Conservation (phyloP, 306 rosid species). For the Rosa multiflora region DNA sequence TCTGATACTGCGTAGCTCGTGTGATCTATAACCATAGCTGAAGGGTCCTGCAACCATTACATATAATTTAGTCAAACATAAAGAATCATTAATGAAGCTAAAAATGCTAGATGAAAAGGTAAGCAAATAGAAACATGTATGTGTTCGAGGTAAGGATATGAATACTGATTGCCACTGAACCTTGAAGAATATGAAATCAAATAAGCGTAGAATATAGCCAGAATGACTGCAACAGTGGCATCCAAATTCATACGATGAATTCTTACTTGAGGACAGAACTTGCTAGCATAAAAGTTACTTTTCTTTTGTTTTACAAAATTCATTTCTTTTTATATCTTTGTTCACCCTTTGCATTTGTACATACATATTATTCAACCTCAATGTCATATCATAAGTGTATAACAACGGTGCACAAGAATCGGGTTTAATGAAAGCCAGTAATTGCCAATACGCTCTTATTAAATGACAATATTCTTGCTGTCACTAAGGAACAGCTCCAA, state of each 20-base stretch:
- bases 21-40: conserved; percentile 84
- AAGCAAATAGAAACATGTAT: not conserved
- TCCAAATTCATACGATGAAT: not conserved
- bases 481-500: not conserved
- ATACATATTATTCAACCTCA: not conserved
- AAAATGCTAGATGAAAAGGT: not conserved
- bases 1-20: conserved; percentile 74
- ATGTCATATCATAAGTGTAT: not conserved
- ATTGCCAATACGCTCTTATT: not conserved
- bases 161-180: not conserved
- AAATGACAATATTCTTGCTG: not conserved
- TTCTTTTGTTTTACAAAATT: not conserved
- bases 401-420: not conserved
- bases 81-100: not conserved
- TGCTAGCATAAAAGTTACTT: not conserved
- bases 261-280: not conserved
- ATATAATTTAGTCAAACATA: not conserved
- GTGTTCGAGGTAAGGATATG: not conserved
- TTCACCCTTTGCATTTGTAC: not conserved
- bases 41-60: conserved; percentile 49
- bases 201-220: not conserved
- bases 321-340: not conserved
- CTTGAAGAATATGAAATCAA: not conserved
- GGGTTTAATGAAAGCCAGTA: not conserved
- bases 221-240: not conserved